Evolutionary conservation across 2,329 filamentous ascomycete genomes (phyloP).

Genomic region (Penicillium digitatum): DNA sequence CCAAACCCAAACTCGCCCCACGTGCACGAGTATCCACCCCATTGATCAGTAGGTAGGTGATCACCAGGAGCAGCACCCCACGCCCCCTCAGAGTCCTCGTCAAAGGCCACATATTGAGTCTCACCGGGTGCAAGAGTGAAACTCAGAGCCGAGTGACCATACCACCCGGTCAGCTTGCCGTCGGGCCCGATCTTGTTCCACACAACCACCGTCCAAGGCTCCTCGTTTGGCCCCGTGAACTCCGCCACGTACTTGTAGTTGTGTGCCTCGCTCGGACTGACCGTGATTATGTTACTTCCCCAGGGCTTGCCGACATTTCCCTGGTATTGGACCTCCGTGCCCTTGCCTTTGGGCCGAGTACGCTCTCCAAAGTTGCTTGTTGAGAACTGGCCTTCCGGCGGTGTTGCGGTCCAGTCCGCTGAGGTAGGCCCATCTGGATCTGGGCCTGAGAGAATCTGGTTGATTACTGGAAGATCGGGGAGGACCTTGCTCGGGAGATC

Average conservation of each 20-base stretch:
- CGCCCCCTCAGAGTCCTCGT: conserved; percentile 37
- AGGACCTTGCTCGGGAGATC: conserved; percentile 8
- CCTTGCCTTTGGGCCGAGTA: conserved; percentile 22
- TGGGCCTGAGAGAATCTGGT: conserved; percentile 7
- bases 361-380: conserved; percentile 32
- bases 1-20: conserved; percentile 42
- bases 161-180: conserved; percentile 37
- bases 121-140: conserved; percentile 33
- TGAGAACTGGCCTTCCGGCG: conserved; percentile 19
- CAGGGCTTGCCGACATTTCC: conserved; percentile 40
- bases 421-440: neutral
- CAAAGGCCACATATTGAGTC: conserved; percentile 37
- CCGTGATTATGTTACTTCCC: conserved; percentile 41
- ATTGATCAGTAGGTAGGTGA: conserved; percentile 27
- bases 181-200: conserved; percentile 42
- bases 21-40: conserved; percentile 35
- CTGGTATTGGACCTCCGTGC: conserved; percentile 25
- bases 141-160: conserved; percentile 31
- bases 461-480: conserved; percentile 10
- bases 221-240: conserved; percentile 30
- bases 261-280: conserved; percentile 29
- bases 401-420: conserved; percentile 23
- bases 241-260: conserved; percentile 38
- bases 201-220: conserved; percentile 34
- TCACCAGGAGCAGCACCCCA: conserved; percentile 33